Percentiles rank a stretch among this genome's conserved stretches.
Conservation (phyloP, 2,329 filamentous ascomycete genomes). For the Rhinocladiella mackenziei region DNA sequence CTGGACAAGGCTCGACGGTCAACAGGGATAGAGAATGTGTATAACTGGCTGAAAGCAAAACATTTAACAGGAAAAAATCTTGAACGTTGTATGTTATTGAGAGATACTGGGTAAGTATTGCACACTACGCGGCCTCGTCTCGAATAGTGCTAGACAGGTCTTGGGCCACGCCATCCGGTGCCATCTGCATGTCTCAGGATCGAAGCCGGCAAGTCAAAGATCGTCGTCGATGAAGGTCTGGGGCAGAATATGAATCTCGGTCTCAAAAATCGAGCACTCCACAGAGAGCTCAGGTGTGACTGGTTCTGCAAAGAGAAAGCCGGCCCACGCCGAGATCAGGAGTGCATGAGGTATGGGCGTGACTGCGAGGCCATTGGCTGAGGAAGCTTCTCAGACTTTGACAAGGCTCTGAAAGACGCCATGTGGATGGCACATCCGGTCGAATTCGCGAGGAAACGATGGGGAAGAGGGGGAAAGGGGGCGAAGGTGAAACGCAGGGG, state of each 20-base stretch:
- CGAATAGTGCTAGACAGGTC: conserved; percentile 16
- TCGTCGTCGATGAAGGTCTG: conserved; percentile 12
- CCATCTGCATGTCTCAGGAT: conserved; percentile 26
- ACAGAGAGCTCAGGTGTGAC: conserved; percentile 13
- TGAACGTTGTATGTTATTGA: no score
- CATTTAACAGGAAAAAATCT: conserved; percentile 17
- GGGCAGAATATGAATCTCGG: conserved; percentile 14
- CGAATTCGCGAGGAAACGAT: conserved; percentile 11
- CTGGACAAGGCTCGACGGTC: conserved; percentile 17
- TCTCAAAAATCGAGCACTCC: conserved; percentile 15
- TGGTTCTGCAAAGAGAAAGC: conserved; percentile 8
- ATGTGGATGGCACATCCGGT: conserved; percentile 10
- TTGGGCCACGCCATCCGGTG: conserved; percentile 17
- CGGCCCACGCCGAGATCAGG: conserved; percentile 11
- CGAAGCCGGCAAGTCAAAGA: conserved; percentile 10
- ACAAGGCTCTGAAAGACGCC: conserved; percentile 12
- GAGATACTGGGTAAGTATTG: not conserved
- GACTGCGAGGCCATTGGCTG: conserved; percentile 19
- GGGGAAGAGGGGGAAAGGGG: conserved; percentile 12
- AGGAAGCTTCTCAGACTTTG: conserved; percentile 11
- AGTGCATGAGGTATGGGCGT: conserved; percentile 12
- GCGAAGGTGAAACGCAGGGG: conserved; percentile 18
- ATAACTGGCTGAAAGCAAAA: conserved; percentile 17
- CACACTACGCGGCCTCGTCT: conserved; percentile 15
- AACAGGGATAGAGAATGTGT: conserved; percentile 20